These are phyloP conservation scores for Neofusicoccum umdonicola DNA, from an alignment of 2,329 filamentous ascomycete species.

Conservation along the genomic window DNA sequence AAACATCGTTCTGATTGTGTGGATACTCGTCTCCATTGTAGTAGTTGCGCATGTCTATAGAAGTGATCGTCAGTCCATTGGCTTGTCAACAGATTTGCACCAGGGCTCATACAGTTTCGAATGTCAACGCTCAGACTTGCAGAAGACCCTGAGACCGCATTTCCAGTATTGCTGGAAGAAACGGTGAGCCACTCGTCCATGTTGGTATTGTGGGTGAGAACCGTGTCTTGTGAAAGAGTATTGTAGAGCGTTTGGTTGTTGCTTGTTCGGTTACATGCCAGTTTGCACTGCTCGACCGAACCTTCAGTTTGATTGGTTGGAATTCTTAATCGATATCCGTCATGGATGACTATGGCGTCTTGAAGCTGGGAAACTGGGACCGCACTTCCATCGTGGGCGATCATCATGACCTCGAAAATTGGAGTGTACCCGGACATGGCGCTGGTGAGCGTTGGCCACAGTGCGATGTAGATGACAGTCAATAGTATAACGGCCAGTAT, in stretches of 20 bases:
- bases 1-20: not conserved
- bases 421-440: not conserved
- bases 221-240: too few relatives aligned
- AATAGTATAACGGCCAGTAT: not conserved
- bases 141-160: too few relatives aligned
- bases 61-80: not conserved
- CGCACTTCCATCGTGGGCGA: not conserved
- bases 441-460: not conserved
- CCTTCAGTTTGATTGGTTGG: too few relatives aligned
- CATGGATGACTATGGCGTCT: not conserved
- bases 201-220: too few relatives aligned
- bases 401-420: not conserved
- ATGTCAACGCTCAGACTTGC: too few relatives aligned
- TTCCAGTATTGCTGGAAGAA: too few relatives aligned
- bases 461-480: not conserved
- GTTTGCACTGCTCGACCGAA: too few relatives aligned
- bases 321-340: not conserved
- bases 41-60: not conserved
- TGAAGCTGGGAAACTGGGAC: not conserved
- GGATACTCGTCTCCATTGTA: not conserved
- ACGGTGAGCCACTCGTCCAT: too few relatives aligned
- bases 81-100: rapidly evolving
- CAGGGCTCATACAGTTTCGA: too few relatives aligned
- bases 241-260: too few relatives aligned
- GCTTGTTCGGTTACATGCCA: too few relatives aligned